Evolutionary conservation across 1,284 basidiomycete species (phyloP), one percentile per base, ranked within the genome.

Genomic region (Sphaerobolus stellatus): DNA sequence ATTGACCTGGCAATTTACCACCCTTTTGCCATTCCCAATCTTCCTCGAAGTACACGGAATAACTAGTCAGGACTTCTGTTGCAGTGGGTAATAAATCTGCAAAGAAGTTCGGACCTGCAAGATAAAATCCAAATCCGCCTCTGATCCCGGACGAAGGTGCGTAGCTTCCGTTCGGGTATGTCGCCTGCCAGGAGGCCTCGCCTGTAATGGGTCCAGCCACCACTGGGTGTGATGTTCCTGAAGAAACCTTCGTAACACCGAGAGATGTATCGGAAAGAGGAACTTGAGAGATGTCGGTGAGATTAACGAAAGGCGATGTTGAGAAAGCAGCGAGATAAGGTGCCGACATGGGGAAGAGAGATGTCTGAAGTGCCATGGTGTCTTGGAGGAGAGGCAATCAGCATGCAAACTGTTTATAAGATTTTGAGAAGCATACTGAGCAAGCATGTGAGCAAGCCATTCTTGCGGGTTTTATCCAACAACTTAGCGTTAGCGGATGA

Each of bases 1-100:
- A 85, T 5, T 81, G 69, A 4, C 84, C 84, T 31, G 84, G 84
- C 1, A 86, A 68, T 62, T 86, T 86, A 8, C 84, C 84, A 24
- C 84, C 84, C 60, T 80, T 81, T 14, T 70, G 72, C 76, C 79
- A 86, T 29, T 79, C 75, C 75, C 81, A 86, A 1, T 70, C 80
- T 0, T 71, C 62, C 58, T 82, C 70, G 34, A 86, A 76, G 73
- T 82, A 78, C 61, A 86, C 74, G 2, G 79, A 74, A 61, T 85
- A 86, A 56, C 79, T 77, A 61, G 83, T 68, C 1, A 83, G 53
- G 1, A 76, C 79, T 57, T 86, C 81, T n/a, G 61, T 69, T 18
- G 76, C 59, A 3, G 50, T 51, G 6, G 34, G 3, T 4, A 51
- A 41, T 18, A 11, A 3, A 9, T 30, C n/a, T 11, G 50, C 34